Percentiles rank a stretch among this genome's conserved stretches.
Evolutionary conservation across 495 filamentous ascomycete species (phyloP).

Genomic region (Physcia stellaris): DNA sequence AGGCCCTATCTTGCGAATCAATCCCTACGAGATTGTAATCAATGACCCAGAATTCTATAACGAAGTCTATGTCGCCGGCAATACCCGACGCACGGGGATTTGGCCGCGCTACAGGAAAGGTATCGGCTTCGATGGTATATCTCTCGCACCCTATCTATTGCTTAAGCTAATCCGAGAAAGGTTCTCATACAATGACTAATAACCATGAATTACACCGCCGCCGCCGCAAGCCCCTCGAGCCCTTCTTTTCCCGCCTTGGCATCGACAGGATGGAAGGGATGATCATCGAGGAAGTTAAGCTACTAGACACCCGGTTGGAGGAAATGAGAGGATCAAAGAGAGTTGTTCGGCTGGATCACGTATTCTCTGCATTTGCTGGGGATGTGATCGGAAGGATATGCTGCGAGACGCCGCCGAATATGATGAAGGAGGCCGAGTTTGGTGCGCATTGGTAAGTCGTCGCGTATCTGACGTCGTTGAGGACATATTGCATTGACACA

Average conservation of each 20-base stretch:
- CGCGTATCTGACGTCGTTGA: neutral
- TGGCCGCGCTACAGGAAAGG: neutral
- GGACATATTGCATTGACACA: neutral
- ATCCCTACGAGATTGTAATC: slow-evolving; percentile 10
- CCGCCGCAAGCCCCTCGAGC: neutral
- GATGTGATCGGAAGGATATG: slow-evolving; percentile 10
- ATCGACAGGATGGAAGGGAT: neutral
- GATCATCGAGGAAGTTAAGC: neutral
- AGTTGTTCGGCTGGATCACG: slow-evolving; percentile 1
- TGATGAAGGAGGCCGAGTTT: slow-evolving; percentile 11
- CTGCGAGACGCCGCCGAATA: slow-evolving; percentile 3
- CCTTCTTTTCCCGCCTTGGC: slow-evolving; percentile 1
- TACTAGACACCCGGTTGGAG: neutral
- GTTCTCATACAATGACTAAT: neutral
- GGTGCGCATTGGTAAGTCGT: slow-evolving; percentile 8
- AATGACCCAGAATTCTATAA: slow-evolving; percentile 7
- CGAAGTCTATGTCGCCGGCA: slow-evolving; percentile 13
- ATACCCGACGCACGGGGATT: slow-evolving; percentile 14
- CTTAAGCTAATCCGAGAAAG: neutral
- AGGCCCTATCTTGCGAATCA: slow-evolving; percentile 13
- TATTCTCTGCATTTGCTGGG: neutral
- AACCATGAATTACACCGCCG: neutral
- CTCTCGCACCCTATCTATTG: neutral
- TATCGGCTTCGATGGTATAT: slow-evolving; percentile 5
- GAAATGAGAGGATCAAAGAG: neutral